Conservation (phyloP, 257 asterid genomes). For the Dorcoceras hygrometricum region DNA sequence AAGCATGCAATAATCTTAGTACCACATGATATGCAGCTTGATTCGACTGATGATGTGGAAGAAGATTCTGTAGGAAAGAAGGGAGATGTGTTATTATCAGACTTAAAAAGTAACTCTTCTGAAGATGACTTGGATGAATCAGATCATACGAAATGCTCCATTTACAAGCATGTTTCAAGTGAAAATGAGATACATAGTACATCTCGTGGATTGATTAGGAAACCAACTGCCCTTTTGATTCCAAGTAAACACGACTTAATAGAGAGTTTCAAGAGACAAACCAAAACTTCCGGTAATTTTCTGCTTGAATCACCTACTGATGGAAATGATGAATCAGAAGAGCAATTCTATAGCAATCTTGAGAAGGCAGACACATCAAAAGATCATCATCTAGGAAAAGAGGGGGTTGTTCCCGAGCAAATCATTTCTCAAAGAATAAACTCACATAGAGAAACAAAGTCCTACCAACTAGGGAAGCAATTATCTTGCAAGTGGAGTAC, state of each 20-base stretch:
- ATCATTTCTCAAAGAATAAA: constrained; percentile 49
- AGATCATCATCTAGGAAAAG: background rate
- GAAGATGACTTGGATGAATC: constrained; percentile 56
- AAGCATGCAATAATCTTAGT: background rate
- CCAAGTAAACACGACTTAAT: constrained; percentile 51
- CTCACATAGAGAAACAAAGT: constrained; percentile 58
- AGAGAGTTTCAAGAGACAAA: constrained; percentile 35
- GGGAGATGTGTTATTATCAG: constrained; percentile 25
- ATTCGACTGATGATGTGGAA: constrained; percentile 56
- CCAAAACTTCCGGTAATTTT: background rate
- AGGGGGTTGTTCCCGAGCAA: background rate
- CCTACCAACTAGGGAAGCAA: constrained; percentile 68
- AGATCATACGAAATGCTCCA: constrained; percentile 11
- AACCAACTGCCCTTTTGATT: constrained; percentile 48
- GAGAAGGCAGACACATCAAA: background rate
- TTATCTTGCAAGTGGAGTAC: constrained; percentile 86
- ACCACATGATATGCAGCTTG: constrained; percentile 47
- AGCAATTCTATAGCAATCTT: background rate
- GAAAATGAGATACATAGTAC: background rate
- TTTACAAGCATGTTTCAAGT: background rate
- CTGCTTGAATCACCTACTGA: background rate
- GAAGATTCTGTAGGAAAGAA: constrained; percentile 42
- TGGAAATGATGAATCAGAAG: background rate
- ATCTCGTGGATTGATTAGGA: constrained; percentile 19
- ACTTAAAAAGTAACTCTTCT: constrained; percentile 54